Evolutionary conservation across 306 rosid species (phyloP).

Genomic region (Vicia faba): DNA sequence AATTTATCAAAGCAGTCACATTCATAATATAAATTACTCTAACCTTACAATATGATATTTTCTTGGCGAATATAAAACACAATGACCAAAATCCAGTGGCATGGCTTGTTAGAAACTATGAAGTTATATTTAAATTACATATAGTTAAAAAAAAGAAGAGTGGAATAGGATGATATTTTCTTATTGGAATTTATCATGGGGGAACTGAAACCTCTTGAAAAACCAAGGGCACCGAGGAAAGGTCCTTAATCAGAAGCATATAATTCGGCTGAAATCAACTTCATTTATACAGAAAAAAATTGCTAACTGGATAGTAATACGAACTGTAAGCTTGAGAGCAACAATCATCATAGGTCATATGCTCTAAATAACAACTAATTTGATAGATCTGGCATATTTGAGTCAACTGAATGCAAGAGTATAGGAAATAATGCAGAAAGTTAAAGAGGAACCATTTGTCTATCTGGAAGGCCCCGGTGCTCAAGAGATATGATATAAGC

Average conservation of each 20-base stretch:
- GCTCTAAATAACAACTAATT: conserved; percentile 20
- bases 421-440: conserved; percentile 25
- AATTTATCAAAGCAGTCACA: conserved; percentile 27
- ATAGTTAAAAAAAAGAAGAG: conserved; percentile 20
- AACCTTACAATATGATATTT: neutral
- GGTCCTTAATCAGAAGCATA: conserved; percentile 31
- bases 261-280: conserved; percentile 22
- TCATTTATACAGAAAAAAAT: conserved; percentile 2
- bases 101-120: conserved; percentile 10
- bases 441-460: conserved; percentile 24
- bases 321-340: neutral
- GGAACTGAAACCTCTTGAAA: conserved; percentile 20
- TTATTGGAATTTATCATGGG: conserved; percentile 3
- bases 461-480: conserved; percentile 10
- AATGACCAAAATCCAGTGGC: conserved; percentile 9
- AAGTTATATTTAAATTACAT: conserved; percentile 2
- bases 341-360: conserved; percentile 6
- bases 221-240: conserved; percentile 17
- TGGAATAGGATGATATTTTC: conserved; percentile 2
- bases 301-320: neutral
- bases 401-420: conserved; percentile 15
- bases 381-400: conserved; percentile 2
- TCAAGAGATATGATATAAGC: neutral
- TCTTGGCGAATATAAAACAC: conserved; percentile 1
- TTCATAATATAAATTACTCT: conserved; percentile 11